Conservation (phyloP, 805 yeast species). For the Alloascoidea hylecoeti region DNA sequence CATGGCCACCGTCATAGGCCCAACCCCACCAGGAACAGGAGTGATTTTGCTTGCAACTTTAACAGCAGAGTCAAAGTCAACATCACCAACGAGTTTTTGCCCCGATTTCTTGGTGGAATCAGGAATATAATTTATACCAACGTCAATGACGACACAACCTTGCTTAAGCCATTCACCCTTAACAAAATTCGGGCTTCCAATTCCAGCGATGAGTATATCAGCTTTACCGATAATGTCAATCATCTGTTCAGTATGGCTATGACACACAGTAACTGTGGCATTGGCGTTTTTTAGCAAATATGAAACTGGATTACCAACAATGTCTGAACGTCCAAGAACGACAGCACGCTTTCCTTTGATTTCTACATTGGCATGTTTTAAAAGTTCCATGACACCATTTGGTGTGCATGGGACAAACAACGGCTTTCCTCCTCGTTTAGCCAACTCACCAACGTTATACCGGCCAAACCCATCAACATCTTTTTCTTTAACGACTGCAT, state of each 20-base stretch:
- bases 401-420: constrained; percentile 74
- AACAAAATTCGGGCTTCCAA: constrained; percentile 59
- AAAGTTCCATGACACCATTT: constrained; percentile 57
- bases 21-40: constrained; percentile 91
- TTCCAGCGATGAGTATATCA: constrained; percentile 67
- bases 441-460: constrained; percentile 61
- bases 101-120: constrained; percentile 59
- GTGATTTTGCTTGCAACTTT: constrained; percentile 50
- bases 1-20: constrained; percentile 87
- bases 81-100: constrained; percentile 64
- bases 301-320: constrained; percentile 74
- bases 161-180: constrained; percentile 63
- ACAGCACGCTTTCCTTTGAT: constrained; percentile 64
- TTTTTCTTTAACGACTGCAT: constrained; percentile 48
- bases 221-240: constrained; percentile 42
- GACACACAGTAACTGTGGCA: constrained; percentile 68
- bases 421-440: constrained; percentile 62
- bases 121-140: constrained; percentile 65
- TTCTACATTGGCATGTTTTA: constrained; percentile 39
- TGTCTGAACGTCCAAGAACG: constrained; percentile 74
- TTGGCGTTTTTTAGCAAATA: constrained; percentile 53
- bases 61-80: constrained; percentile 41
- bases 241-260: constrained; percentile 44
- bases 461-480: constrained; percentile 83
- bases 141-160: constrained; percentile 64